Conservation (phyloP, 164 flowering plant genomes). For the Litsea cubeba region DNA sequence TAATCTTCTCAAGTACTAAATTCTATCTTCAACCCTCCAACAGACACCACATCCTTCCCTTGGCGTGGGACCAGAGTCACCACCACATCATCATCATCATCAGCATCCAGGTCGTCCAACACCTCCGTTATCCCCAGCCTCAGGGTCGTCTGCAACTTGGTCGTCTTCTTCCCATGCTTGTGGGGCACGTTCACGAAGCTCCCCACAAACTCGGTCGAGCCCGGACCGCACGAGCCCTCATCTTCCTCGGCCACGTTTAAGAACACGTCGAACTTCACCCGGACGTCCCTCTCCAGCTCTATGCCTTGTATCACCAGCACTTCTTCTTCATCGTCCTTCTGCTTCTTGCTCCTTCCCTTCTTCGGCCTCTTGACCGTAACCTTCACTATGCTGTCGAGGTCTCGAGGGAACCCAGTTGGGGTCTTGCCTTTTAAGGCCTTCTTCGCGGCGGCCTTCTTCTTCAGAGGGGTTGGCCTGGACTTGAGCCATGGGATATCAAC, state of each 20-base stretch:
- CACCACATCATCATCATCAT: constrained; percentile 26
- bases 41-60: constrained; percentile 10
- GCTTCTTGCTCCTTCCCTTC: constrained; percentile 46
- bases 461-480: constrained; percentile 10
- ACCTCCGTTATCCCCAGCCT: constrained; percentile 23
- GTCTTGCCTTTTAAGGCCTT: constrained; percentile 18
- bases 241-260: constrained; percentile 53
- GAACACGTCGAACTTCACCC: constrained; percentile 53
- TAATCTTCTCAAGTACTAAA: neutral
- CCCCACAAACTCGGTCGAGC: constrained; percentile 49
- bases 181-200: constrained; percentile 52
- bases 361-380: constrained; percentile 39
- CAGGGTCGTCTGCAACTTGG: constrained; percentile 14
- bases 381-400: constrained; percentile 26
- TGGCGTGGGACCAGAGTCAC: constrained; percentile 9
- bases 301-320: constrained; percentile 12
- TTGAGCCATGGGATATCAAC: constrained; percentile 48
- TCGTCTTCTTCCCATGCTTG: constrained; percentile 5
- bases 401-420: constrained; percentile 27
- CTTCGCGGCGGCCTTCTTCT: constrained; percentile 13
- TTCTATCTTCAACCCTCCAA: constrained; percentile 8
- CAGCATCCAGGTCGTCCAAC: constrained; percentile 44
- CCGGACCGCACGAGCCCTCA: constrained; percentile 24
- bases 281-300: constrained; percentile 30
- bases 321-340: constrained; percentile 40